Base-by-base conservation (phyloP, 2,329 filamentous ascomycete genomes). In the Epichloe sylvatica region DNA sequence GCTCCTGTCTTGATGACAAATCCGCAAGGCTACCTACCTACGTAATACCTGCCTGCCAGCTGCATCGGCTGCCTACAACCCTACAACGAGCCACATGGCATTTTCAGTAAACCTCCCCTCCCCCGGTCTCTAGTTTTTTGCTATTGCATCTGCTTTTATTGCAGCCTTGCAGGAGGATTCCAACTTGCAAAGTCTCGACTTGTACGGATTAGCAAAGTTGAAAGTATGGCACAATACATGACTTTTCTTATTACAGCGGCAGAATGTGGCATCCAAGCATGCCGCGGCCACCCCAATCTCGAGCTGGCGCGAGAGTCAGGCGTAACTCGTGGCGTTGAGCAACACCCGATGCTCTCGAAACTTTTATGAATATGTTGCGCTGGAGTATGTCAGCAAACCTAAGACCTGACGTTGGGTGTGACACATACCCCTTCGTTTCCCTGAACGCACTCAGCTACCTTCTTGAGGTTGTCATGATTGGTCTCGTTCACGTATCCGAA, bases 191-290 rank as follows among this genome's bases (percentile, higher is more conserved):
- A 36, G 9, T 17, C 25, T 17, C 6, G 33, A 43, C 41, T 48
- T 45, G 48, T 41, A n/a, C n/a, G n/a, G n/a, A n/a, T n/a, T n/a
- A 41, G 50, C 46, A 45, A 40, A 34, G 17, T 46, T 23, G 7
- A 38, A 9, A n/a, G 15, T n/a, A 19, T 9, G 17, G 8, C 12
- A 17, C 19, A 21, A 8, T 15, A 17, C 35, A 37, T 25, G 44
- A 5, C 9, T 33, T 36, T 40, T 39, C 6, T 45, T 49, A 94
- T 45, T 49, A 94, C 50, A 94, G 57, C 25, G 87, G 88, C 56
- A 95, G 69, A 55, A 97, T 78, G 69, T 96, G 90, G 65, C 91
- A 98, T 49, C 91, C 91, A 59, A 98, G 70, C 64, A 94, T 70
- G 12, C 91, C 92, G 65, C 88, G 76, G 33, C 92, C 92, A 56